Evolutionary conservation across 2,329 filamentous ascomycete species (phyloP).

Genomic region (Aspergillus chevalieri): DNA sequence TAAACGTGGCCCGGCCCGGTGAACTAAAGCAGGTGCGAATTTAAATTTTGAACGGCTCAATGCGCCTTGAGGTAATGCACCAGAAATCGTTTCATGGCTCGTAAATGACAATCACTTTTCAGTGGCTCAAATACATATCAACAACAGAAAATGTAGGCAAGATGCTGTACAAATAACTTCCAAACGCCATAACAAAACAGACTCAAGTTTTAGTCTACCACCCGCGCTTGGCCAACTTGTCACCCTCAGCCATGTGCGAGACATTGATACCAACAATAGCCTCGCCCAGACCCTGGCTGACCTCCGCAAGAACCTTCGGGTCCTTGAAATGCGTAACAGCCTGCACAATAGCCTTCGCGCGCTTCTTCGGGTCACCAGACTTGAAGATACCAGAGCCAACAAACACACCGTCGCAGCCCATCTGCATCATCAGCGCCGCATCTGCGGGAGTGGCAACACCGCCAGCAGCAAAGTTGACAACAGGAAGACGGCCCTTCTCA

Average conservation of each 20-base stretch:
- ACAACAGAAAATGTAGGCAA: background rate
- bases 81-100: no score
- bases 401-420: slow-evolving; percentile 96
- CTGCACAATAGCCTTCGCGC: slow-evolving; percentile 89
- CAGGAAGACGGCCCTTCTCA: slow-evolving; percentile 77
- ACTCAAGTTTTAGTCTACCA: slow-evolving; percentile 53
- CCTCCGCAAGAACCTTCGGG: slow-evolving; percentile 75
- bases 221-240: slow-evolving; percentile 79
- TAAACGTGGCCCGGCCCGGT: no score
- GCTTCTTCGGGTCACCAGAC: slow-evolving; percentile 80
- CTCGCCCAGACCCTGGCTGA: slow-evolving; percentile 85
- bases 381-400: slow-evolving; percentile 98
- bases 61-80: no score
- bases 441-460: slow-evolving; percentile 98
- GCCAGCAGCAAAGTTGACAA: slow-evolving; percentile 97
- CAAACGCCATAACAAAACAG: background rate
- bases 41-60: no score
- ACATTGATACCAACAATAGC: slow-evolving; percentile 97
- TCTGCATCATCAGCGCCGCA: slow-evolving; percentile 97
- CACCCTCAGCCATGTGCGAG: slow-evolving; percentile 64
- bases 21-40: no score
- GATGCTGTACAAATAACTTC: background rate
- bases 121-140: no score
- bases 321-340: slow-evolving; percentile 89
- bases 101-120: no score